These are phyloP conservation scores for Neonectria magnoliae DNA, from an alignment of 2,329 filamentous ascomycete species.

Conservation along the genomic window DNA sequence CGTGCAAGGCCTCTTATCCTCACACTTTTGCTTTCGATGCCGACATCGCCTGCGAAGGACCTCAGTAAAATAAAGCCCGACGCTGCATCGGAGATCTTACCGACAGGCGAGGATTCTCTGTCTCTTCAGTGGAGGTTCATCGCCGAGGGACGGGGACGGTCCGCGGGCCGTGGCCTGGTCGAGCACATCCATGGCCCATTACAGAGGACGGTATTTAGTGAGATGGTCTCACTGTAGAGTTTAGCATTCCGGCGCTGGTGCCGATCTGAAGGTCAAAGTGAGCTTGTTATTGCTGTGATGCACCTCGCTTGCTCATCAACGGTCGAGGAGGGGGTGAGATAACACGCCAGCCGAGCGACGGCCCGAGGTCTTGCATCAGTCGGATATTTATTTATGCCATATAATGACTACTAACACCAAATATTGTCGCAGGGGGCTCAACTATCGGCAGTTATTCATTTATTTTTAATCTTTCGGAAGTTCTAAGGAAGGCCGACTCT, in stretches of 20 bases:
- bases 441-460: no score
- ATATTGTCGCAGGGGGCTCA: no score
- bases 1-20: constrained; percentile 35
- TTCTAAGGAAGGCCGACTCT: no score
- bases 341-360: neutral
- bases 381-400: neutral
- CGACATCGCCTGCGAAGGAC: constrained; percentile 29
- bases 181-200: constrained; percentile 12
- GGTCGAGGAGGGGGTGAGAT: constrained; percentile 1
- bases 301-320: neutral
- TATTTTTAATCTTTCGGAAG: no score
- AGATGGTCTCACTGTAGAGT: neutral
- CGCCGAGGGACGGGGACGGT: constrained; percentile 7
- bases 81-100: neutral
- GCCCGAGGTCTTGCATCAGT: neutral
- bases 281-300: neutral
- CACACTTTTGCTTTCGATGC: constrained; percentile 40
- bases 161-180: constrained; percentile 1
- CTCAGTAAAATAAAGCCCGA: neutral
- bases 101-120: constrained; percentile 32
- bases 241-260: neutral
- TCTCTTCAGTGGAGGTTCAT: constrained; percentile 30
- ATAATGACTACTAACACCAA: neutral
- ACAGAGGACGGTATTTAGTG: neutral
- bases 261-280: neutral